phyloP scores from a whole-genome alignment of 2,329 filamentous ascomycete genomes.

The Pseudocercospora ulei region DNA sequence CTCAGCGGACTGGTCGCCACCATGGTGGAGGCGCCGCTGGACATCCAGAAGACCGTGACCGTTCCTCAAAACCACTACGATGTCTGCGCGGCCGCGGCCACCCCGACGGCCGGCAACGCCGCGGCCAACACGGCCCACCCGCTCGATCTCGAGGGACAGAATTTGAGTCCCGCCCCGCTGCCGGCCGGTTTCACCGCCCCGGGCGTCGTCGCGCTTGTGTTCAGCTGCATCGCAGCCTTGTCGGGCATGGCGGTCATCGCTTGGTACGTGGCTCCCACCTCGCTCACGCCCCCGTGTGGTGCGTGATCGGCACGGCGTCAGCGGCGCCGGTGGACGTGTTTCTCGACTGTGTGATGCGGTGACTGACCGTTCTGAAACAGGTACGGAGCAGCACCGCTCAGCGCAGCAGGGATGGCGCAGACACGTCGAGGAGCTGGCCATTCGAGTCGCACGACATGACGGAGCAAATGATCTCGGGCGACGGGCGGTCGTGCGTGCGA shows the following conservation, averaged over 20 bases:
- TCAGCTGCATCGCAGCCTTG: slow-evolving; percentile 59
- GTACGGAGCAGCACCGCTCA: slow-evolving; percentile 32
- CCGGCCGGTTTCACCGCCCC: slow-evolving; percentile 60
- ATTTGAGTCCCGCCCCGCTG: slow-evolving; percentile 46
- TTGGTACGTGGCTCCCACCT: slow-evolving; percentile 51
- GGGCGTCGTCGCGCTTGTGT: slow-evolving; percentile 65
- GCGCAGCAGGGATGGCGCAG: slow-evolving; percentile 25
- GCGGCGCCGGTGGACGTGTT: slow-evolving; percentile 1
- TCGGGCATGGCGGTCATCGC: slow-evolving; percentile 57
- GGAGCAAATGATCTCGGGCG: slow-evolving; percentile 1
- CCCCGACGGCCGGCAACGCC: slow-evolving; percentile 58
- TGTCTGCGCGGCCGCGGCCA: slow-evolving; percentile 47
- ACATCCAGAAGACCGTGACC: slow-evolving; percentile 51
- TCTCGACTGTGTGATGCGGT: slow-evolving; percentile 1
- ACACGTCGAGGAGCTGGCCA: slow-evolving; percentile 21
- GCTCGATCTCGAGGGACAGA: slow-evolving; percentile 55
- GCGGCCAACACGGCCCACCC: slow-evolving; percentile 59
- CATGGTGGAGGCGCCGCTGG: slow-evolving; percentile 45
- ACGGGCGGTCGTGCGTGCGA: slow-evolving; percentile 1
- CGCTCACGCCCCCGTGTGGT: slow-evolving; percentile 6
- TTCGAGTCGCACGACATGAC: slow-evolving; percentile 12
- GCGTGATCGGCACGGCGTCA: slow-evolving; percentile 10
- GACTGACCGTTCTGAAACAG: slow-evolving; percentile 26
- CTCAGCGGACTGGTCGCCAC: slow-evolving; percentile 45
- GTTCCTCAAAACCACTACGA: slow-evolving; percentile 56